These are phyloP conservation scores for Candida koratica DNA, from an alignment of 805 yeast genomes.

Conservation along the genomic window DNA sequence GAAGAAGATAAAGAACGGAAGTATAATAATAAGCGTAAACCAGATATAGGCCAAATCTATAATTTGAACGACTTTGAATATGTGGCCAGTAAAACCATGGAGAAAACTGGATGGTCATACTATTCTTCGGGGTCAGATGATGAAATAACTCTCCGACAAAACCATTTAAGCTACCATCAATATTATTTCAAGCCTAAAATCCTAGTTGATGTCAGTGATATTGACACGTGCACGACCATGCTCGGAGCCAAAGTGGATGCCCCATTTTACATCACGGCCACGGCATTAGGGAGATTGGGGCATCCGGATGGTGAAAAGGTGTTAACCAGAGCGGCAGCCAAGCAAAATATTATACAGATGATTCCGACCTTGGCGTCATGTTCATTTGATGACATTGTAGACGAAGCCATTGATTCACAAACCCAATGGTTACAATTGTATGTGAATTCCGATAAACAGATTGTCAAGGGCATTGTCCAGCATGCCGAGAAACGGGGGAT, in stretches of 20 bases:
- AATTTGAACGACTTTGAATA: constrained; percentile 85
- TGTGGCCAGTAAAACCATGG: constrained; percentile 75
- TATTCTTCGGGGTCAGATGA: constrained; percentile 92
- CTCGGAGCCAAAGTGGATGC: constrained; percentile 65
- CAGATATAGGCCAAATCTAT: constrained; percentile 64
- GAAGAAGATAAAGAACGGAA: constrained; percentile 26
- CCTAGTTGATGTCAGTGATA: constrained; percentile 71
- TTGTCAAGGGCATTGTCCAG: constrained; percentile 56
- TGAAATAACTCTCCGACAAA: constrained; percentile 84
- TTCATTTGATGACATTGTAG: constrained; percentile 80
- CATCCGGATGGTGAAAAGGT: constrained; percentile 91
- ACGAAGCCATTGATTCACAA: constrained; percentile 61
- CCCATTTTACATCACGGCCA: constrained; percentile 88
- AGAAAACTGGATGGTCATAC: constrained; percentile 83
- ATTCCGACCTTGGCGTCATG: constrained; percentile 88
- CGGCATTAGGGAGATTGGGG: constrained; percentile 89
- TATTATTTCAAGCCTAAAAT: constrained; percentile 83
- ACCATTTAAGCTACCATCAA: constrained; percentile 84
- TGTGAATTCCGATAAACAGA: constrained; percentile 71
- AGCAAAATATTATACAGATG: constrained; percentile 75
- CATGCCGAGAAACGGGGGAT: constrained; percentile 72
- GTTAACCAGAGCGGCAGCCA: constrained; percentile 77
- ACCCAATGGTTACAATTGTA: constrained; percentile 87
- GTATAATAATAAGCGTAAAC: constrained; percentile 43
- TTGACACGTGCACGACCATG: constrained; percentile 69